Conservation (phyloP, 129 eudicot genomes). For the Centella asiatica region DNA sequence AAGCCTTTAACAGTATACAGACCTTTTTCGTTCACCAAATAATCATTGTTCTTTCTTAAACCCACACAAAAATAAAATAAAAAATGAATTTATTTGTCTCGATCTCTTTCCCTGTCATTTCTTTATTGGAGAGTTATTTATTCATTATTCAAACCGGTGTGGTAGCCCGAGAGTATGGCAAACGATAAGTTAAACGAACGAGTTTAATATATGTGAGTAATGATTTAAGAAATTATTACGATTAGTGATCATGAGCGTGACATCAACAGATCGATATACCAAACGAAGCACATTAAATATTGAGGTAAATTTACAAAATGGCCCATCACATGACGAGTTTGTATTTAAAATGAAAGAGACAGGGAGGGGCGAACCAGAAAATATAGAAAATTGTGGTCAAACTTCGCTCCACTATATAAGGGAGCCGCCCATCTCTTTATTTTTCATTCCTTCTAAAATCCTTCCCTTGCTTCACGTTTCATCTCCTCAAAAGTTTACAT, state of each 20-base stretch:
- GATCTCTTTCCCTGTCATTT: too few species aligned
- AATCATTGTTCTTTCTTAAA: too few species aligned
- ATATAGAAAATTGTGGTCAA: slow-evolving; percentile 1
- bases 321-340: slow-evolving; percentile 1
- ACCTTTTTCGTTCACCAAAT: too few species aligned
- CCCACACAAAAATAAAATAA: too few species aligned
- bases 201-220: not conserved
- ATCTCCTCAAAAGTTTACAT: not conserved
- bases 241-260: slow-evolving; percentile 25
- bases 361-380: not conserved
- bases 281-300: not conserved
- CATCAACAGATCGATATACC: slow-evolving; percentile 21
- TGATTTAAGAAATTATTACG: slow-evolving; percentile 1
- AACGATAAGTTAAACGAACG: too few species aligned
- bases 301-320: not conserved
- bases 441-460: too few species aligned
- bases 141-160: too few species aligned
- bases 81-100: too few species aligned
- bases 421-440: not conserved
- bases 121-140: too few species aligned
- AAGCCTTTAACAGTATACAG: too few species aligned
- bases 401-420: not conserved
- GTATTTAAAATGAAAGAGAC: too few species aligned
- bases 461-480: not conserved
- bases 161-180: not conserved